Evolutionary conservation across 495 filamentous ascomycete species (phyloP).

Genomic region (Lophiotrema nucula): DNA sequence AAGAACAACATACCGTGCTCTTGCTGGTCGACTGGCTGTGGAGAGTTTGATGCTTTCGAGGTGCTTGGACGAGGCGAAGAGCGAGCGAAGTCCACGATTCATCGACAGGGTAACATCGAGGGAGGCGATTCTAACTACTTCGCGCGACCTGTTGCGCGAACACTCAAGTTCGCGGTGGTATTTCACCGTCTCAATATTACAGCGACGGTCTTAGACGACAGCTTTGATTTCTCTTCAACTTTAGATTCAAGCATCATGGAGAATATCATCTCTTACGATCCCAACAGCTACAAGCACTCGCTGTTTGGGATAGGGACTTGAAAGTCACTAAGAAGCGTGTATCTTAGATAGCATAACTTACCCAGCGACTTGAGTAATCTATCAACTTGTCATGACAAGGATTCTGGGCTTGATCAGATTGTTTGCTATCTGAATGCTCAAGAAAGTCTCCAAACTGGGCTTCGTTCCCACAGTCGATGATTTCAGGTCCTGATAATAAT

Average conservation of each 20-base stretch:
- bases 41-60: constrained; percentile 72
- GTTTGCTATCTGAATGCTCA: no score
- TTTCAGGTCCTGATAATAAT: no score
- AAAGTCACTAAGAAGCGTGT: no score
- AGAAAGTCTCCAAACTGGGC: no score
- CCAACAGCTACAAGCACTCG: constrained; percentile 21
- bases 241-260: constrained; percentile 6
- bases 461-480: no score
- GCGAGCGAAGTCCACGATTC: constrained; percentile 58
- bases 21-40: constrained; percentile 68
- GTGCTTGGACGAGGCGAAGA: constrained; percentile 52
- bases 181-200: constrained; percentile 50
- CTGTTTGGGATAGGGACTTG: constrained; percentile 20
- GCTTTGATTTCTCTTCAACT: constrained; percentile 11
- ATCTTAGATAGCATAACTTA: no score
- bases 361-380: no score
- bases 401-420: no score
- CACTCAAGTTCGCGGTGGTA: constrained; percentile 61
- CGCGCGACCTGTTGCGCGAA: constrained; percentile 51
- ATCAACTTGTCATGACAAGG: no score
- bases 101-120: constrained; percentile 48
- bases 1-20: constrained; percentile 49
- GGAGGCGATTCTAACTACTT: constrained; percentile 65
- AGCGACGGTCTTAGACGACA: constrained; percentile 44
- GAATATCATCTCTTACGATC: constrained; percentile 20